phyloP scores from a whole-genome alignment of 1,139 yeast genomes.

The Sugiyamaella xylanicola region DNA sequence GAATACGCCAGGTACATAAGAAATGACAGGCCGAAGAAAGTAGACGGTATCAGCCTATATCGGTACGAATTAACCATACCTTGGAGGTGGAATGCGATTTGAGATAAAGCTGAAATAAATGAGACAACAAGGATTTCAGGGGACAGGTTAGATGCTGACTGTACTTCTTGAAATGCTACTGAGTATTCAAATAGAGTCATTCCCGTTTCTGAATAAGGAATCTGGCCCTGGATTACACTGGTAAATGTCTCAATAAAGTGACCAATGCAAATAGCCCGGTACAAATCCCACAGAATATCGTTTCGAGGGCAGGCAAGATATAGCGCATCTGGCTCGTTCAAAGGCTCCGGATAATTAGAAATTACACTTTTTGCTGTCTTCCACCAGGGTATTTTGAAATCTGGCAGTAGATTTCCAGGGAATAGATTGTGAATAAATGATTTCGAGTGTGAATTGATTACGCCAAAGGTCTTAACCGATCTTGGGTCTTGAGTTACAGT shows the following conservation, averaged over 20 bases:
- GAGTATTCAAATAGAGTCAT: conserved; percentile 74
- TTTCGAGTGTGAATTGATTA: neutral
- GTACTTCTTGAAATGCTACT: conserved; percentile 70
- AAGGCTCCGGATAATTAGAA: too few species aligned
- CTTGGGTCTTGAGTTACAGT: neutral
- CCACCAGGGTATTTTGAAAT: neutral
- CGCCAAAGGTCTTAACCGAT: neutral
- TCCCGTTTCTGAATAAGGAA: conserved; percentile 67
- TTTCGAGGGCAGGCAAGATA: conserved; percentile 35
- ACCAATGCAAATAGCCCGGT: conserved; percentile 61
- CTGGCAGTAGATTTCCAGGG: neutral
- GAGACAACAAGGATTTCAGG: conserved; percentile 57
- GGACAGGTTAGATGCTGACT: conserved; percentile 54
- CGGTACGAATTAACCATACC: conserved; percentile 55
- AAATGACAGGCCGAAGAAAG: conserved; percentile 56
- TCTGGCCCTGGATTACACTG: conserved; percentile 58
- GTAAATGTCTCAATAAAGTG: conserved; percentile 72
- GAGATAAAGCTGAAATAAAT: conserved; percentile 56
- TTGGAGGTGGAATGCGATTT: conserved; percentile 59
- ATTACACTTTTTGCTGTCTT: too few species aligned
- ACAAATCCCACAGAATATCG: conserved; percentile 64
- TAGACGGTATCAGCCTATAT: conserved; percentile 63
- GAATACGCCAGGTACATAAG: conserved; percentile 50
- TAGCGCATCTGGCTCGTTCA: too few species aligned
- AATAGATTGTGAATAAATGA: neutral